Conservation (phyloP, 176 grass and related monocot species). For the Eleusine indica region DNA sequence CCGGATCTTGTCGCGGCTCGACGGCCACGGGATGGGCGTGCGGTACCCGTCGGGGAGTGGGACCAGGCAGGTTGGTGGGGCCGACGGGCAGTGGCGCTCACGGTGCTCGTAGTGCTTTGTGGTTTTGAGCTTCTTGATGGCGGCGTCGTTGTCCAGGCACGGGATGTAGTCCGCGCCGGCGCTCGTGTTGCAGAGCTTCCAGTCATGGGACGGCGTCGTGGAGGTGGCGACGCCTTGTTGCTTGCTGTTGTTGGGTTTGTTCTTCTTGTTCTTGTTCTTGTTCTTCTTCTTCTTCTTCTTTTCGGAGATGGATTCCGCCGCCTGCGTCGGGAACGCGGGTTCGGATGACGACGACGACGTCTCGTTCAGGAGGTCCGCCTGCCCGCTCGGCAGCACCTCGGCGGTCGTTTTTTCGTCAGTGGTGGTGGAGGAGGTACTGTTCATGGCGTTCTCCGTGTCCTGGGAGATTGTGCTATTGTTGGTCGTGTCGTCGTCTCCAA, state of each 20-base stretch:
- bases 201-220: neutral
- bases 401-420: neutral
- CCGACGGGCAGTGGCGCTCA: constrained; percentile 79
- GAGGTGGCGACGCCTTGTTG: neutral
- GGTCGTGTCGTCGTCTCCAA: neutral
- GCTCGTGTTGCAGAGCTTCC: constrained; percentile 73
- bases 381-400: constrained; percentile 61
- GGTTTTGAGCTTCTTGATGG: constrained; percentile 59
- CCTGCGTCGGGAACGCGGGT: constrained; percentile 64
- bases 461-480: constrained; percentile 12
- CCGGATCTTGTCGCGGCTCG: constrained; percentile 90
- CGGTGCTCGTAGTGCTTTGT: constrained; percentile 88
- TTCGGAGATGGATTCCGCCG: constrained; percentile 47
- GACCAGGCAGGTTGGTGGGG: constrained; percentile 65
- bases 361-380: constrained; percentile 79
- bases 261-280: neutral
- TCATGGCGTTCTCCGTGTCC: neutral
- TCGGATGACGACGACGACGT: constrained; percentile 1
- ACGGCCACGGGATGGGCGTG: constrained; percentile 65
- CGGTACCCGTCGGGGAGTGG: constrained; percentile 65
- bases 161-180: constrained; percentile 86
- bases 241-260: neutral
- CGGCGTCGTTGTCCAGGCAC: constrained; percentile 83
- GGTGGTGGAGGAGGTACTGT: constrained; percentile 2
- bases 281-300: constrained; percentile 4